These are phyloP conservation scores for Mycena belliarum DNA, from an alignment of 768 basidiomycete genomes.

Conservation along the genomic window DNA sequence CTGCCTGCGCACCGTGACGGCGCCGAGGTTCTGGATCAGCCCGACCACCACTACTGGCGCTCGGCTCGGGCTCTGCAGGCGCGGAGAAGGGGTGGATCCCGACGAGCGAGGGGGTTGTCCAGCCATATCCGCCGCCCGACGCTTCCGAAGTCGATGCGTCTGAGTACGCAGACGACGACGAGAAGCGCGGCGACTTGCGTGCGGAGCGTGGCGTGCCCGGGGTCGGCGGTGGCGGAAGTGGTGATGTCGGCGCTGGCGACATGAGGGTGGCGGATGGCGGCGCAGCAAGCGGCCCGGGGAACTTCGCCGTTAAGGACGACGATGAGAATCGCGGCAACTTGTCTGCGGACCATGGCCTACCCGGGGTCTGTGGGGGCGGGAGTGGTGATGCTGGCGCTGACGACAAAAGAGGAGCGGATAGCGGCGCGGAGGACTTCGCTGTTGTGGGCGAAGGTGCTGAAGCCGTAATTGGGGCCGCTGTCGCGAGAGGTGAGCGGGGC, in stretches of 20 bases:
- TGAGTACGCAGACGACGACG: conserved; percentile 1
- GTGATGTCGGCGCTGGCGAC: background rate
- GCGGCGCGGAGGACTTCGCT: background rate
- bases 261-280: too few relatives aligned
- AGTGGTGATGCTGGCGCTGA: background rate
- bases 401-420: background rate
- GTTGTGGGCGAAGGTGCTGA: background rate
- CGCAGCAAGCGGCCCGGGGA: too few relatives aligned
- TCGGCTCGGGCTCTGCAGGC: background rate
- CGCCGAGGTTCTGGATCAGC: too few relatives aligned
- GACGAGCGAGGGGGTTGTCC: conserved; percentile 11
- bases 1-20: background rate
- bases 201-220: conserved; percentile 7
- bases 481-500: conserved; percentile 11
- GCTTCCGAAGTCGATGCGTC: background rate
- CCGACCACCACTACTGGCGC: background rate
- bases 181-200: background rate
- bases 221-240: conserved; percentile 5
- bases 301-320: too few relatives aligned
- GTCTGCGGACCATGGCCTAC: background rate
- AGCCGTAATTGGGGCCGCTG: conserved; percentile 1
- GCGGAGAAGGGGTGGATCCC: conserved; percentile 17
- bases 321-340: background rate
- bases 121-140: conserved; percentile 4
- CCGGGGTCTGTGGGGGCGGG: conserved; percentile 4